Base-by-base conservation (phyloP, 78 protist genomes). In the Speleostelium caveatum region DNA sequence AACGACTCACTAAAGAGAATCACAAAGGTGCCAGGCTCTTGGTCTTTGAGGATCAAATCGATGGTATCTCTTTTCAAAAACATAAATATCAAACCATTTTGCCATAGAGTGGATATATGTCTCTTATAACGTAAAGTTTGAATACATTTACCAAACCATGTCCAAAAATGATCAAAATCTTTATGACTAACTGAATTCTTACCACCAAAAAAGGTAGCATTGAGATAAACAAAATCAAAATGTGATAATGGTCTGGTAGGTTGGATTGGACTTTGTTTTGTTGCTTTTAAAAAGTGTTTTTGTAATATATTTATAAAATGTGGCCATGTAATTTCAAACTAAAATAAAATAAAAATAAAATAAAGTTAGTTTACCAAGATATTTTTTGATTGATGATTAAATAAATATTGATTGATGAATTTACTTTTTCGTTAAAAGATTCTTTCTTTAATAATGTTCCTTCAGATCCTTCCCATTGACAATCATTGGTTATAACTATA, bases 401-500 rank as follows among this genome's bases (percentile, higher is more conserved):
- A 17, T 21, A 41, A 21, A 14, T 17, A 22, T 28, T 61, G 17
- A 10, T n/a, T n/a, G n/a, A n/a, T n/a, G n/a, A n/a, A n/a, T n/a
- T n/a, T n/a, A n/a, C n/a, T 65, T 78, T 78, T 41, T 78, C 88
- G 30, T 67, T 67, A n/a, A 91, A 91, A 2, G 95, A 66, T 36
- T 80, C 95, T 33, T 67, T 59, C 5, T 85, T 80, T 10, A 93
- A 26, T 0, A 93, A 61, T 5, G 86, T 66, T 33, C 93, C 93
- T 39, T 86, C 93, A 41, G 74, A 51, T 17, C 77, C 95, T 38
- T 93, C 88, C 76, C 77, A 93, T 56, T 93, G 95, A 42, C 93
- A 93, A 53, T 93, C 95, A 21, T 93, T 78, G 74, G 95, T 93
- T 2, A 93, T 93, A 2, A 93, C 95, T 6, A 93, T 88, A 26